phyloP scores from a whole-genome alignment of 768 basidiomycete genomes.

The Amanita fuliginea region DNA sequence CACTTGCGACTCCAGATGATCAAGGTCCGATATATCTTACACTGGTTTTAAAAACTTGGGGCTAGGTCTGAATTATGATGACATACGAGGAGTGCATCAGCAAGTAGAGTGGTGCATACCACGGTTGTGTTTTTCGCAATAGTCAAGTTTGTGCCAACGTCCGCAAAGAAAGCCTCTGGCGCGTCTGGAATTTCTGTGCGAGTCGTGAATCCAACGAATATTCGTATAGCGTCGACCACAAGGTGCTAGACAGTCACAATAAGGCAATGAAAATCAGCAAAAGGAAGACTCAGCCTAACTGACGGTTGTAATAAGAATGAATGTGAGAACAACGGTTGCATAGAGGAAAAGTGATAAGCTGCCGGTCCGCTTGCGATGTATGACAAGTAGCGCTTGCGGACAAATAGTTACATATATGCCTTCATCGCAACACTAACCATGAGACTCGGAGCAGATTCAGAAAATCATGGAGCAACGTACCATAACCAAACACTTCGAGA shows the following conservation, averaged over 20 bases:
- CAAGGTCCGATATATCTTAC: slow-evolving; percentile 5
- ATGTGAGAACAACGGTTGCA: not conserved
- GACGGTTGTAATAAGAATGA: not conserved
- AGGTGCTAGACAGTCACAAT: not conserved
- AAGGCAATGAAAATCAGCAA: not conserved
- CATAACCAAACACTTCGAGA: slow-evolving; percentile 4
- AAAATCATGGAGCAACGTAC: not conserved
- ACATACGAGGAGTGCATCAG: slow-evolving; percentile 1
- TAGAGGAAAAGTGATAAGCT: not conserved
- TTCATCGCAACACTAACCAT: not conserved
- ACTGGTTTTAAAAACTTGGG: not conserved
- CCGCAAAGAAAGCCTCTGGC: not conserved
- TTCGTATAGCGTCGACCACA: not conserved
- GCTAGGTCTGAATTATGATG: not conserved
- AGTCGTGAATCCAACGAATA: not conserved
- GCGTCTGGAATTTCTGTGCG: not conserved
- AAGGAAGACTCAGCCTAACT: not conserved
- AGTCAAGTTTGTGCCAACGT: slow-evolving; percentile 2
- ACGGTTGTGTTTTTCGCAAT: slow-evolving; percentile 1
- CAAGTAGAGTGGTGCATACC: not conserved
- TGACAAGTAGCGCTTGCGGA: not conserved
- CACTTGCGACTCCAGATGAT: slow-evolving; percentile 2
- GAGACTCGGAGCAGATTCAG: not conserved
- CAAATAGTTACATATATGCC: not conserved
- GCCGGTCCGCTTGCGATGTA: not conserved